These are phyloP conservation scores for Pseudomonodictys pantanalensis DNA, from an alignment of 495 filamentous ascomycete genomes.

Conservation along the genomic window DNA sequence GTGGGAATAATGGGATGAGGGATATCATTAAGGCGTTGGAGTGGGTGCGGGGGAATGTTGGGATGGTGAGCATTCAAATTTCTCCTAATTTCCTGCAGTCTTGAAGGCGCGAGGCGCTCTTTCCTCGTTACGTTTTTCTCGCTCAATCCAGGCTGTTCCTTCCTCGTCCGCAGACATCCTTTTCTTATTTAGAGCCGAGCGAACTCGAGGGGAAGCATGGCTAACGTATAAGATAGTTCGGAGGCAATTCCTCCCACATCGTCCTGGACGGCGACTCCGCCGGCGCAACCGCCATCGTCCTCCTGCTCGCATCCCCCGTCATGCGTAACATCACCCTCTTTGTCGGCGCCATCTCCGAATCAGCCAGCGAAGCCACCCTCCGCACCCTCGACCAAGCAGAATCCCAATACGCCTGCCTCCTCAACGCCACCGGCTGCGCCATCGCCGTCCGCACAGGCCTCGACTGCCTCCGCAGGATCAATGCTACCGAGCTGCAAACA, in stretches of 20 bases:
- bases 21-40: conserved; percentile 64
- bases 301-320: conserved; percentile 64
- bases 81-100: no score
- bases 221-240: conserved; percentile 60
- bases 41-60: conserved; percentile 66
- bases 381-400: conserved; percentile 58
- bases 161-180: no score
- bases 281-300: conserved; percentile 62
- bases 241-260: conserved; percentile 68
- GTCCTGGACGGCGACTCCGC: conserved; percentile 72
- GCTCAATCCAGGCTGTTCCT: no score
- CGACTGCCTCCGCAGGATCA: conserved; percentile 55
- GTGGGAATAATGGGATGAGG: conserved; percentile 66
- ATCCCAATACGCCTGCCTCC: conserved; percentile 63
- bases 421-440: conserved; percentile 54
- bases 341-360: conserved; percentile 55
- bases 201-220: no score
- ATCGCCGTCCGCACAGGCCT: conserved; percentile 50
- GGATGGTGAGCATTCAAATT: conserved; percentile 43
- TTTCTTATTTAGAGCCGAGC: no score
- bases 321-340: conserved; percentile 48
- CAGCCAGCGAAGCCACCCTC: conserved; percentile 60
- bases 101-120: no score
- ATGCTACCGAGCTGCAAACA: conserved; percentile 50
- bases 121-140: no score